Base-by-base conservation (phyloP, 2,329 filamentous ascomycete genomes). In the Fusarium newnesense region DNA sequence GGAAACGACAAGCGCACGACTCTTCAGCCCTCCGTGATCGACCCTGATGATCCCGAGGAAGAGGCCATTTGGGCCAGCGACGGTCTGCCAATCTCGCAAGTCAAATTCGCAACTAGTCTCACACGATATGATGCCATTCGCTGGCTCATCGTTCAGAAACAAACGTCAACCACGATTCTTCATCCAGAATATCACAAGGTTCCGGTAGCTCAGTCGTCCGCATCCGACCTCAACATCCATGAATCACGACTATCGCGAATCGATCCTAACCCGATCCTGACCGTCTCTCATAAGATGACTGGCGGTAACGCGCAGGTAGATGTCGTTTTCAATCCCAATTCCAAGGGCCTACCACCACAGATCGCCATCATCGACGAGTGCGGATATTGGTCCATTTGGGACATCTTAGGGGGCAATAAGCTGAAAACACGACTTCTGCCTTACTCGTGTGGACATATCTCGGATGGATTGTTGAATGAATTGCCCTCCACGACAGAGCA, bases 381-480 rank as follows among this genome's bases (percentile, higher is more conserved):
- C 39, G 92, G 92, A 3, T 84, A 83, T 64, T 95, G 93, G 93
- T 90, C 84, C 47, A 80, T 94, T 8, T 94, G 91, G 90, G 86
- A 92, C 68, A 82, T 92, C 30, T 73, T 75, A 18, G 83, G 82
- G 18, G 83, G 82, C 60, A 83, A 77, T 69, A 77, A 80, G 28
- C 80, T 81, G 26, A 82, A 78, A 80, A 76, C 13, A 73, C 82
- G 37, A 82, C 77, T 81, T 24, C 79, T 78, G 12, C 76, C 83
- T 39, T 76, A 63, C 24, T 80, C 80, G 57, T 83, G 82, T 59
- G 88, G 88, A 4, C 84, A 86, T 57, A 83, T 87, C 11, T 77
- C 76, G 19, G 79, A 81, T 46, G 85, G 85, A 5, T 37, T 84
- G 26, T 58, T 84, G 40, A 69, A 75, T 10, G 75, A 79, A 37